Conservation (phyloP, 2,329 filamentous ascomycete genomes). For the Fusarium subglutinans region DNA sequence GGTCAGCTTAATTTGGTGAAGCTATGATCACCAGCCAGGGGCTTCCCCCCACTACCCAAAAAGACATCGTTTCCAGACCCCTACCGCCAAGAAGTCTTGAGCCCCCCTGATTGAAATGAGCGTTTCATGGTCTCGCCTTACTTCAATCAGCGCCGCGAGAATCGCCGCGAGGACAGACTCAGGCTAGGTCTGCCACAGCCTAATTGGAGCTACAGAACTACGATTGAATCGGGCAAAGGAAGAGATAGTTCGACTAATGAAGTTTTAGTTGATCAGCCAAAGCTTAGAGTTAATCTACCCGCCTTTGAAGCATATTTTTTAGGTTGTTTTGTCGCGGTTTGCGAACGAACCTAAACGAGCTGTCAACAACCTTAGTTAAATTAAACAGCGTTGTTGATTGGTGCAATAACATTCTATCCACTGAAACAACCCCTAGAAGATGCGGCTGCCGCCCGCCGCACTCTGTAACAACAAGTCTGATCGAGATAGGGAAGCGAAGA, state of each 20-base stretch:
- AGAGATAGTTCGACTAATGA: not conserved
- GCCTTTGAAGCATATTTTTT: constrained; percentile 13
- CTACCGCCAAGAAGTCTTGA: constrained; percentile 11
- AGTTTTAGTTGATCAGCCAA: not conserved
- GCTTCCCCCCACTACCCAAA: not conserved
- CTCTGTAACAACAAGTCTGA: constrained; percentile 12
- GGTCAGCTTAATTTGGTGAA: not conserved
- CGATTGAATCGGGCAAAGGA: no score
- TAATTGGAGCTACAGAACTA: not conserved
- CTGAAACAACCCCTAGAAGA: constrained; percentile 9
- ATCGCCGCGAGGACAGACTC: not conserved
- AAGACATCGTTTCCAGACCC: constrained; percentile 3
- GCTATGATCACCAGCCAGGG: constrained; percentile 19
- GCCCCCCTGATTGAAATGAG: constrained; percentile 2
- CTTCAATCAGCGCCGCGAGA: not conserved
- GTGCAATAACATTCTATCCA: constrained; percentile 3
- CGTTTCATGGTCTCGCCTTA: constrained; percentile 11
- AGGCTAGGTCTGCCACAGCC: no score
- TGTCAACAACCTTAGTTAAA: not conserved
- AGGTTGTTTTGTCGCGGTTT: constrained; percentile 1
- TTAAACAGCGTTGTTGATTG: constrained; percentile 9
- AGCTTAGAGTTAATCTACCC: not conserved
- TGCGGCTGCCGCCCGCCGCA: not conserved
- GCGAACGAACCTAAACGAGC: not conserved
- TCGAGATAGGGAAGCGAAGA: not conserved